phyloP scores from a whole-genome alignment of 257 asterid species.

The Perilla frutescens region DNA sequence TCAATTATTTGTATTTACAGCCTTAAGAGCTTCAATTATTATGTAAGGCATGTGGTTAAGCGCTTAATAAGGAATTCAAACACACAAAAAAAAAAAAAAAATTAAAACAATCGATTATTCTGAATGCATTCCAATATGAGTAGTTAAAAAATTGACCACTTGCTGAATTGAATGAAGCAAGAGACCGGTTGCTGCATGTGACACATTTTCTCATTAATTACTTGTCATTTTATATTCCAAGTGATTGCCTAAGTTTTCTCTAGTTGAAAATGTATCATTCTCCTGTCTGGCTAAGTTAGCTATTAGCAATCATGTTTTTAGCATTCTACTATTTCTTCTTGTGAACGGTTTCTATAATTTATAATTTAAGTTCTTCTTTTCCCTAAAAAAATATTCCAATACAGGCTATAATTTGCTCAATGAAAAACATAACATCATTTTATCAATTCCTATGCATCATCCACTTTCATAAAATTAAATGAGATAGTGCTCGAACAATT shows the following conservation, averaged over 20 bases:
- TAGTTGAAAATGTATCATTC: not conserved
- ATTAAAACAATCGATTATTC: not conserved
- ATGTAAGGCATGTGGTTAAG: conserved; percentile 51
- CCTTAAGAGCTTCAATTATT: not conserved
- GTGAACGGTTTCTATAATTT: too few species aligned
- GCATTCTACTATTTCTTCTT: too few species aligned
- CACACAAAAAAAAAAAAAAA: not conserved
- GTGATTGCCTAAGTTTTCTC: not conserved
- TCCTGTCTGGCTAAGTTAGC: not conserved
- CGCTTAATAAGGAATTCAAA: conserved; percentile 39
- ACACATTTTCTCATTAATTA: not conserved
- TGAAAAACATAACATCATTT: too few species aligned
- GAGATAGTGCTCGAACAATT: too few species aligned
- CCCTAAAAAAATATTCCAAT: too few species aligned
- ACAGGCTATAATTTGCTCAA: too few species aligned
- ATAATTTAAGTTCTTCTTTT: too few species aligned
- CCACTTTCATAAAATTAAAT: too few species aligned
- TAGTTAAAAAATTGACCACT: conserved; percentile 25
- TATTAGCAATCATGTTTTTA: too few species aligned
- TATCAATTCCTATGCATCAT: too few species aligned
- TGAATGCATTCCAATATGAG: conserved; percentile 23
- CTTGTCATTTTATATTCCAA: not conserved
- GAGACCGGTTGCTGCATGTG: conserved; percentile 44
- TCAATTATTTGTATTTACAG: conserved; percentile 5
- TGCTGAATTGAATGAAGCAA: conserved; percentile 32